phyloP scores from a whole-genome alignment of 495 filamentous ascomycete species.

The Thozetella sp. region DNA sequence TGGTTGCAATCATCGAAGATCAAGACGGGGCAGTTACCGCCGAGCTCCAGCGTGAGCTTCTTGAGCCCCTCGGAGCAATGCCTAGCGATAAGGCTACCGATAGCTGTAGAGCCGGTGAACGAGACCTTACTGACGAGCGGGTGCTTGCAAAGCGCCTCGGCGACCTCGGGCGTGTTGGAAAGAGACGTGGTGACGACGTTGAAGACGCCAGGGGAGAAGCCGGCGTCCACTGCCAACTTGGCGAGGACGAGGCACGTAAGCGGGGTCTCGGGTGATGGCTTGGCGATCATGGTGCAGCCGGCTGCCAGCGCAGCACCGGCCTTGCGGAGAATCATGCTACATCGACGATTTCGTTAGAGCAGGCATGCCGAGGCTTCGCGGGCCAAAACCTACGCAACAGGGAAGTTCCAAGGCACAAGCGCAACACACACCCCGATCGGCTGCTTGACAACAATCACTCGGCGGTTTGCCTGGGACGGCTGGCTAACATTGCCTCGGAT shows the following conservation, averaged over 20 bases:
- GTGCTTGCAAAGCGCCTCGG: slow-evolving; percentile 64
- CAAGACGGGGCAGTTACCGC: background rate
- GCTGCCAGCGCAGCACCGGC: slow-evolving; percentile 35
- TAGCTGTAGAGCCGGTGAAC: slow-evolving; percentile 58
- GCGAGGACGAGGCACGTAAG: slow-evolving; percentile 57
- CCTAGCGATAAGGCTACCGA: slow-evolving; percentile 28
- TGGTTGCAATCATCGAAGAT: slow-evolving; percentile 72
- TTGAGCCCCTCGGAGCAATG: slow-evolving; percentile 16
- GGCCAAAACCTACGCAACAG: too few relatives aligned
- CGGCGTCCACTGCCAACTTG: slow-evolving; percentile 58
- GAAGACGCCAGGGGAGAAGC: slow-evolving; percentile 59
- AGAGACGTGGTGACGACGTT: slow-evolving; percentile 58
- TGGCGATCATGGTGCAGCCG: slow-evolving; percentile 52
- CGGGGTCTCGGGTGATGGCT: slow-evolving; percentile 68
- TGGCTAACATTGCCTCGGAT: slow-evolving; percentile 58
- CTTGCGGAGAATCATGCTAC: slow-evolving; percentile 43
- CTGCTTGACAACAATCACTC: slow-evolving; percentile 24
- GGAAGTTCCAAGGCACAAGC: slow-evolving; percentile 46
- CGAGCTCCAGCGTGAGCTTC: background rate
- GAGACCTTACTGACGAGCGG: slow-evolving; percentile 68
- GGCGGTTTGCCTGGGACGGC: slow-evolving; percentile 10
- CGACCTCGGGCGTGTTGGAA: slow-evolving; percentile 63
- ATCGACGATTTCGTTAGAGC: too few relatives aligned
- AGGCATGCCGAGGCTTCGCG: too few relatives aligned
- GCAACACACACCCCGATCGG: slow-evolving; percentile 35